phyloP scores from a whole-genome alignment of 768 basidiomycete species.

The Termitomyces sp. region DNA sequence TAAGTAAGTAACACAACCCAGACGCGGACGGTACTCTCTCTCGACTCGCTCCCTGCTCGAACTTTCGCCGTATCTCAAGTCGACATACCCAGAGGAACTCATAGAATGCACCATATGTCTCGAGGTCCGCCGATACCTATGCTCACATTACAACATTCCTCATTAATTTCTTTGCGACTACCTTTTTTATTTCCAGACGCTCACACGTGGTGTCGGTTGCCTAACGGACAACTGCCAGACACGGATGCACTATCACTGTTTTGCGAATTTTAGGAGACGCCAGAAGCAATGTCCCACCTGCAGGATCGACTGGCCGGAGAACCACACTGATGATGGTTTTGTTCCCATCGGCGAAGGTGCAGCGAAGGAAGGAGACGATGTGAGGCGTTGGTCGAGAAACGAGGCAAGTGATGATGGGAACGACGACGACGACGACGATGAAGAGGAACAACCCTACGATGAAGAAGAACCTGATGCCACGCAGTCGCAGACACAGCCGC shows the following conservation, averaged over 20 bases:
- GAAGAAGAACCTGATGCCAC: constrained; percentile 35
- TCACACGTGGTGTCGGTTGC: constrained; percentile 68
- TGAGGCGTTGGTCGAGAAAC: constrained; percentile 24
- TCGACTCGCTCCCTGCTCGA: constrained; percentile 73
- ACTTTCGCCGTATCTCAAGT: constrained; percentile 66
- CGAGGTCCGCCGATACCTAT: constrained; percentile 40
- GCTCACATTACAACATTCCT: too few relatives aligned
- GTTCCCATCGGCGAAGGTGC: constrained; percentile 65
- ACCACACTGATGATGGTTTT: constrained; percentile 40
- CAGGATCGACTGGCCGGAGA: constrained; percentile 51
- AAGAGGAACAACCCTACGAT: constrained; percentile 38
- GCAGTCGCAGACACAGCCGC: constrained; percentile 5
- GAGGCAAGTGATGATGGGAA: constrained; percentile 36
- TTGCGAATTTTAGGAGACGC: constrained; percentile 40
- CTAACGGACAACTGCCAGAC: constrained; percentile 54
- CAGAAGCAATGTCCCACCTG: constrained; percentile 52
- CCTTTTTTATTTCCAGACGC: constrained; percentile 36
- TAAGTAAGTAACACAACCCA: constrained; percentile 19
- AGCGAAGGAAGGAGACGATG: constrained; percentile 53
- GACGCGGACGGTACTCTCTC: constrained; percentile 69
- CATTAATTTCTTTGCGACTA: not conserved
- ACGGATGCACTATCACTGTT: constrained; percentile 63
- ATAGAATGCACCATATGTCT: constrained; percentile 70
- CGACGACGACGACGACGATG: constrained; percentile 22
- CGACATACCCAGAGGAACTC: constrained; percentile 64